These are phyloP conservation scores for Lagerstroemia speciosa DNA, from an alignment of 345 rosid genomes.

Conservation along the genomic window DNA sequence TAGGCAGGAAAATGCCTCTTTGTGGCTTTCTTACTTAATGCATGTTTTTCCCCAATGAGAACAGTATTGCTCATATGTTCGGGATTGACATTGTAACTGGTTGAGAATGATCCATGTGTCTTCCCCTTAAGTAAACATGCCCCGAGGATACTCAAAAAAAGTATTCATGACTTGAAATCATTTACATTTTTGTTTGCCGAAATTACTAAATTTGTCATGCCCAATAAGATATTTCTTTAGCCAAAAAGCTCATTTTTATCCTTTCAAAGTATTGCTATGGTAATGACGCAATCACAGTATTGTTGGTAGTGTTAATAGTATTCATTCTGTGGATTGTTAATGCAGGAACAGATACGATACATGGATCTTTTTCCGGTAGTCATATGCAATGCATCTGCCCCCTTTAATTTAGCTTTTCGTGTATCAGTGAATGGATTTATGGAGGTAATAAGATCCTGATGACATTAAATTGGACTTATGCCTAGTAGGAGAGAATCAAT, in stretches of 20 bases:
- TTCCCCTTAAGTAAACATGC: background rate
- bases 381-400: constrained; percentile 41
- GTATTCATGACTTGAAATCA: background rate
- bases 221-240: background rate
- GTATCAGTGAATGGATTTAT: constrained; percentile 48
- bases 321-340: constrained; percentile 8
- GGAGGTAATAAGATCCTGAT: constrained; percentile 40
- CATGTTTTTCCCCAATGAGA: background rate
- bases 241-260: background rate
- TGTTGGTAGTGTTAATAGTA: background rate
- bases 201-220: background rate
- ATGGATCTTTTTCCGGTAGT: constrained; percentile 55
- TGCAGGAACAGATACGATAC: constrained; percentile 52
- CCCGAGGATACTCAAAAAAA: too few species aligned
- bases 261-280: background rate
- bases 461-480: background rate
- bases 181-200: background rate
- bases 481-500: background rate
- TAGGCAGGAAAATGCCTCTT: background rate
- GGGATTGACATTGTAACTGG: background rate
- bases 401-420: constrained; percentile 63
- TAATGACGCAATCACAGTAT: background rate
- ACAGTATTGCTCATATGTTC: background rate
- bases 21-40: background rate
- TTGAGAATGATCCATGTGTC: background rate